Evolutionary conservation across 345 rosid species (phyloP), one percentile per base, ranked within the genome.

Genomic region (Turnera subulata): DNA sequence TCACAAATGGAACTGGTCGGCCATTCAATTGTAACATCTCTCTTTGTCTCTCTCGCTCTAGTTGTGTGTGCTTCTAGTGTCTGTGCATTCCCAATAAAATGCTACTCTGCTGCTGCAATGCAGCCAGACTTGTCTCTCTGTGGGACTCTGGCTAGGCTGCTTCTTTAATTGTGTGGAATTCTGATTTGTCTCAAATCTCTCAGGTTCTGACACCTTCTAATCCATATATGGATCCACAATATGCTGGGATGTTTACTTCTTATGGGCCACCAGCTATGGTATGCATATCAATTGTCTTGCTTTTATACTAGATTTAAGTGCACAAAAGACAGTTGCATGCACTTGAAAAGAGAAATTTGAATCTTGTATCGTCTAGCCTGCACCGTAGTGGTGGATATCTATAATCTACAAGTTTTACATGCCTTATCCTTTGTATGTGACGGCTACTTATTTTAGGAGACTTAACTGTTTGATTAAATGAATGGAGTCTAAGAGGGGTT

Each of bases 1-100:
- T 74, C 82, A 33, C 79, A 78, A 37, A 74, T 71, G 81, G 86
- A 81, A 73, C 80, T 79, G 46, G 84, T 77, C n/a, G 86, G 90
- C 50, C 90, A 79, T 74, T 81, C 90, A 25, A 75, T 84, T 66
- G 90, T 84, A 69, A 64, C 78, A 37, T 20, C 22, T 64, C 55
- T 56, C 56, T 62, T 11, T n/a, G n/a, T n/a, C n/a, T n/a, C 66
- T 29, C 59, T 14, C 17, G 20, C 43, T n/a, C 11, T 19, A 23
- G 2, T 16, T 58, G 40, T 49, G 23, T 21, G 45, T 15, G 9
- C 10, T 9, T 32, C 29, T 14, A 49, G 53, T 49, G 53, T 29
- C 15, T 15, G 35, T 15, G 12, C 12, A 42, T 5, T 15, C 45
- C 33, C n/a, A 23, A 29, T n/a, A 24, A 37, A 11, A 5, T 19